Percentiles rank a stretch among this genome's conserved stretches.
Evolutionary conservation across 352 stramenopile species (phyloP).

Genomic region (Phytophthora aleatoria): DNA sequence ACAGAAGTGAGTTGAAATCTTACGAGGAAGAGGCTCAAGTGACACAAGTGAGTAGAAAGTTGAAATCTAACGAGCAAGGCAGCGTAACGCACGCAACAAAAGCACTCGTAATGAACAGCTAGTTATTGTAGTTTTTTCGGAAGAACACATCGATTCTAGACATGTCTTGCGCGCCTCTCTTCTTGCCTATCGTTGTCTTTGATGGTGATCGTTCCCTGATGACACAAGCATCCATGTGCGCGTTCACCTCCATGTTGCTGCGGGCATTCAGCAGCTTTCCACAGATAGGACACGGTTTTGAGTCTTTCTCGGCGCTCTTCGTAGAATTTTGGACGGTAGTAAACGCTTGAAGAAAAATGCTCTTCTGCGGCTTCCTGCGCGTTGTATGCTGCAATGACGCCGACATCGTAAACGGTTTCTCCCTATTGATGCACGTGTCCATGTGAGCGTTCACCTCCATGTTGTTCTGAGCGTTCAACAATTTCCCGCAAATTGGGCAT

Average conservation of each 20-base stretch:
- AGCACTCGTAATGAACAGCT: background rate
- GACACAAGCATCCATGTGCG: conserved; percentile 65
- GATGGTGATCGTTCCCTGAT: conserved; percentile 8
- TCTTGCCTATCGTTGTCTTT: conserved; percentile 14
- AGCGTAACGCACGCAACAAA: background rate
- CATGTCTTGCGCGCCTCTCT: conserved; percentile 15
- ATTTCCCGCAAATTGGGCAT: conserved; percentile 57
- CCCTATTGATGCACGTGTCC: conserved; percentile 48
- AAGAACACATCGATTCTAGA: conserved; percentile 38
- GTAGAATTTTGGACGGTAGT: conserved; percentile 3
- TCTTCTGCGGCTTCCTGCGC: conserved; percentile 22
- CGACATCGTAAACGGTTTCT: conserved; percentile 6
- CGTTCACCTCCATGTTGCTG: conserved; percentile 63
- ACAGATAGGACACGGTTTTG: conserved; percentile 60
- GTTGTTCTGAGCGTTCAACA: conserved; percentile 53
- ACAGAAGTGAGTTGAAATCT: too few species aligned
- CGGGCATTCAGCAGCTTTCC: conserved; percentile 54
- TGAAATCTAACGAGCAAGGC: too few species aligned
- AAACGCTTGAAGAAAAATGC: conserved; percentile 12
- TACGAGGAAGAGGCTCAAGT: too few species aligned
- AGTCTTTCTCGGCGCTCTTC: conserved; percentile 7
- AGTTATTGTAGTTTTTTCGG: conserved; percentile 24
- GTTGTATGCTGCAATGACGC: conserved; percentile 12
- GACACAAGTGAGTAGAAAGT: too few species aligned
- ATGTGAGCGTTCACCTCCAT: conserved; percentile 73